Evolutionary conservation across 1,139 yeast species (phyloP).

Genomic region (Pichia sp.): DNA sequence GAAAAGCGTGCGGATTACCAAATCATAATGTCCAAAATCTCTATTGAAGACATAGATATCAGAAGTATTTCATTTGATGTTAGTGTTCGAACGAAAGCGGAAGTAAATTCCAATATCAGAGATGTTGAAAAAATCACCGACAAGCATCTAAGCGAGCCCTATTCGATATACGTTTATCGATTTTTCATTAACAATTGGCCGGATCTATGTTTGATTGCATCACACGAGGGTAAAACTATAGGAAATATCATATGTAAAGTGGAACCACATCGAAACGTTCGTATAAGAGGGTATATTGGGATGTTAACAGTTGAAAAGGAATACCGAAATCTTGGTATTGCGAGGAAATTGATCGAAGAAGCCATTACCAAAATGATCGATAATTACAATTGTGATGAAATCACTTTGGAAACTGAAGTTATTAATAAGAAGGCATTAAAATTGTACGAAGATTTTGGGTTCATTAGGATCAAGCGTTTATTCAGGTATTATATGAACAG

Average conservation of each 20-base stretch:
- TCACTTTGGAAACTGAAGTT: conserved; percentile 87
- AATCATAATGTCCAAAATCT: too few species aligned
- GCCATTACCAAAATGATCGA: conserved; percentile 61
- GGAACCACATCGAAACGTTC: conserved; percentile 65
- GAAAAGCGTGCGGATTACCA: conserved; percentile 1
- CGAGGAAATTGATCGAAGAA: conserved; percentile 56
- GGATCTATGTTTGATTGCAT: conserved; percentile 46
- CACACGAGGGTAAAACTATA: conserved; percentile 36
- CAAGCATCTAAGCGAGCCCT: conserved; percentile 62
- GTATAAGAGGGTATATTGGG: conserved; percentile 86
- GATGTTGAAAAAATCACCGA: conserved; percentile 37
- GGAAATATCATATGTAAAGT: conserved; percentile 84
- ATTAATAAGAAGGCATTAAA: conserved; percentile 67
- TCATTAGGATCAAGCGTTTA: conserved; percentile 70
- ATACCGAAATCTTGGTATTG: conserved; percentile 75
- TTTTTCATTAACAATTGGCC: conserved; percentile 70
- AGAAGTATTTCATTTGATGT: conserved; percentile 18
- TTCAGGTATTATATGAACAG: conserved; percentile 84
- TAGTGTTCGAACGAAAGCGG: conserved; percentile 6
- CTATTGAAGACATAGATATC: conserved; percentile 8
- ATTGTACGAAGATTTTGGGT: conserved; percentile 82
- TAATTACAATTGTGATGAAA: conserved; percentile 65
- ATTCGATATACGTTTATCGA: conserved; percentile 62
- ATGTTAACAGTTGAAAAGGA: conserved; percentile 80
- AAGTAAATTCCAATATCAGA: conserved; percentile 19